phyloP scores from a whole-genome alignment of 73 alveolate species.

The Urostyla sp. region DNA sequence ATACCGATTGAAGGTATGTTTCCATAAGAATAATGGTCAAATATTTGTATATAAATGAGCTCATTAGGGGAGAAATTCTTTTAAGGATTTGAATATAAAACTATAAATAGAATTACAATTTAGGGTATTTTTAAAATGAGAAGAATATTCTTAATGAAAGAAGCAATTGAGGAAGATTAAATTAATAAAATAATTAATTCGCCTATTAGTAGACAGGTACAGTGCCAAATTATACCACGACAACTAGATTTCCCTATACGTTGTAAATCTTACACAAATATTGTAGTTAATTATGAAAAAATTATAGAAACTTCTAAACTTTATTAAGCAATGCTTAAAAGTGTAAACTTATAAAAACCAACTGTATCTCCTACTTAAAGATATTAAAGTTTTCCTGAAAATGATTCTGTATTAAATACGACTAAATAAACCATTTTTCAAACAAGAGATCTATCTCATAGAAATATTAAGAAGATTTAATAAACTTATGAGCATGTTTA shows the following conservation, averaged over 20 bases:
- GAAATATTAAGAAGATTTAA: no score
- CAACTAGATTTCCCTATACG: slow-evolving; percentile 28
- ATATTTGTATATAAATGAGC: slow-evolving; percentile 11
- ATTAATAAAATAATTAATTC: background rate
- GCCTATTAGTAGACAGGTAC: background rate
- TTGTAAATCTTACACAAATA: slow-evolving; percentile 8
- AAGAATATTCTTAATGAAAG: slow-evolving; percentile 1
- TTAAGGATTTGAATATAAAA: background rate
- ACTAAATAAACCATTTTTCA: no score
- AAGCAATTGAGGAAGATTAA: background rate
- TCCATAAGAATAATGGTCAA: slow-evolving; percentile 1
- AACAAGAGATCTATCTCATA: no score
- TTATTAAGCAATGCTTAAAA: no score
- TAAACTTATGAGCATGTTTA: no score
- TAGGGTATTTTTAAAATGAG: slow-evolving; percentile 33
- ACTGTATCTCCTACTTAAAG: no score
- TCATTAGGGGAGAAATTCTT: slow-evolving; percentile 18
- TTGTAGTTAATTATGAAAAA: background rate
- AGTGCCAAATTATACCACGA: slow-evolving; percentile 2
- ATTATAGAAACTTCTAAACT: background rate
- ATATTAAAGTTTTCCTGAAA: no score
- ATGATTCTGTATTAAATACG: no score
- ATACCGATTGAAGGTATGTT: slow-evolving; percentile 1
- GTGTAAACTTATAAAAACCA: no score
- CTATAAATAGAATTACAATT: background rate